Percentiles rank a stretch among this genome's conserved stretches.
Conservation (phyloP, 2,329 filamentous ascomycete species). For the Paecilomyces sp. region DNA sequence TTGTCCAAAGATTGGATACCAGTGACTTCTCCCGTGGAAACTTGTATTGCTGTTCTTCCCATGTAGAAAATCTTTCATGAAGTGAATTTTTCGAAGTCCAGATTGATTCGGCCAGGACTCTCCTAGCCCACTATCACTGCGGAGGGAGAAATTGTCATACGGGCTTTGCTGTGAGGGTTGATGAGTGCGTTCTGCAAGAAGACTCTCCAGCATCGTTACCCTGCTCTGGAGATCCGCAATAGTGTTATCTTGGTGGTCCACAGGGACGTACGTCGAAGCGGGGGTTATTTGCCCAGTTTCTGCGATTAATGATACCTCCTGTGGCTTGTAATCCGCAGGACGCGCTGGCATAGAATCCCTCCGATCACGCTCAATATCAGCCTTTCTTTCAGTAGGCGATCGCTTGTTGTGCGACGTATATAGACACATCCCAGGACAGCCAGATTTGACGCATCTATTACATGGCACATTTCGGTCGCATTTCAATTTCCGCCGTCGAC, state of each 20-base stretch:
- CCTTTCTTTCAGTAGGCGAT: not conserved
- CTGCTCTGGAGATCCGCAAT: not conserved
- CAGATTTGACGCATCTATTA: constrained; percentile 49
- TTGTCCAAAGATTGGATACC: constrained; percentile 16
- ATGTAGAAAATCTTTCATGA: constrained; percentile 21
- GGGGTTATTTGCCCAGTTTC: not conserved
- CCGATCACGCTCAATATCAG: not conserved
- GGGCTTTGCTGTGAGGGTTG: not conserved
- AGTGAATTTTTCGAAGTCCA: constrained; percentile 20
- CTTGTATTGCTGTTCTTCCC: constrained; percentile 22
- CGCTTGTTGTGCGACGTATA: not conserved
- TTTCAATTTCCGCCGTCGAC: constrained; percentile 68
- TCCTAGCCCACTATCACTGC: constrained; percentile 1
- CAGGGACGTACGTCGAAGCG: not conserved
- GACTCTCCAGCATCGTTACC: not conserved
- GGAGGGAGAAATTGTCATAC: not conserved
- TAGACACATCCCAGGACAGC: not conserved
- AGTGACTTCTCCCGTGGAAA: constrained; percentile 25
- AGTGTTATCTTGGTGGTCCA: not conserved
- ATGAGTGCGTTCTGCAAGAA: not conserved
- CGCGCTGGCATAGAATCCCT: not conserved
- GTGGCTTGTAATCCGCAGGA: not conserved
- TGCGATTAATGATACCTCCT: not conserved
- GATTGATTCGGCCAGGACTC: constrained; percentile 8
- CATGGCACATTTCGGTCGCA: constrained; percentile 70